Conservation (phyloP, 2,329 filamentous ascomycete species). For the Fusarium keratoplasticum region DNA sequence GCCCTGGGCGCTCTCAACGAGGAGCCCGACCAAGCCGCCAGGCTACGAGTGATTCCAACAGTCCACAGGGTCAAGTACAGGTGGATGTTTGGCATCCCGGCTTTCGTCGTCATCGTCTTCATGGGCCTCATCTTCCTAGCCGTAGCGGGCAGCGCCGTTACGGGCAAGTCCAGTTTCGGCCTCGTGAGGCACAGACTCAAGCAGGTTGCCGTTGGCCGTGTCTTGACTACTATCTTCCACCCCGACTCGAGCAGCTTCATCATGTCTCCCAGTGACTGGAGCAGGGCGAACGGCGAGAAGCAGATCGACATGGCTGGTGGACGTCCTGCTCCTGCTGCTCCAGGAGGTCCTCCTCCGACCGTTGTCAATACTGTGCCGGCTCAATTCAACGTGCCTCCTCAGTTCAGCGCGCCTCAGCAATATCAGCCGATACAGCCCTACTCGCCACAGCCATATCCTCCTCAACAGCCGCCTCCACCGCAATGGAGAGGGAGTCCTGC, state of each 20-base stretch:
- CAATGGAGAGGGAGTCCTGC: slow-evolving; percentile 9
- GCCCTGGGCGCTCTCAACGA: slow-evolving; percentile 29
- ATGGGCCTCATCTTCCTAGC: slow-evolving; percentile 15
- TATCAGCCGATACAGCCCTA: not conserved
- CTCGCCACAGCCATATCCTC: not conserved
- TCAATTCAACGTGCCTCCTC: not conserved
- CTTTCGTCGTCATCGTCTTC: slow-evolving; percentile 21
- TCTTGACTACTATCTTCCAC: slow-evolving; percentile 29
- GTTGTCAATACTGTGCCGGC: not conserved
- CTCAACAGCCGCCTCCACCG: not conserved
- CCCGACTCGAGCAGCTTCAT: slow-evolving; percentile 28
- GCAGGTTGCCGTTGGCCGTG: slow-evolving; percentile 32
- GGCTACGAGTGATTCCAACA: slow-evolving; percentile 21
- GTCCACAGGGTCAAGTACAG: slow-evolving; percentile 34
- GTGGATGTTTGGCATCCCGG: slow-evolving; percentile 36
- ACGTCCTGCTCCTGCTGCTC: not conserved
- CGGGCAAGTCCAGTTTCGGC: slow-evolving; percentile 20
- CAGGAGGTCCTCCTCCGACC: not conserved
- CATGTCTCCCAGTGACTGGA: slow-evolving; percentile 25
- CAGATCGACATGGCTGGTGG: slow-evolving; percentile 17
- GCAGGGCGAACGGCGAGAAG: slow-evolving; percentile 19
- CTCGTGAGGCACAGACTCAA: slow-evolving; percentile 25
- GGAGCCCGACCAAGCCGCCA: slow-evolving; percentile 19
- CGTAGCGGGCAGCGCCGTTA: slow-evolving; percentile 10
- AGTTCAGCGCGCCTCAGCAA: not conserved